Conservation (phyloP, 192 early-diverging fungal genomes). For the Backusella morwellensis region DNA sequence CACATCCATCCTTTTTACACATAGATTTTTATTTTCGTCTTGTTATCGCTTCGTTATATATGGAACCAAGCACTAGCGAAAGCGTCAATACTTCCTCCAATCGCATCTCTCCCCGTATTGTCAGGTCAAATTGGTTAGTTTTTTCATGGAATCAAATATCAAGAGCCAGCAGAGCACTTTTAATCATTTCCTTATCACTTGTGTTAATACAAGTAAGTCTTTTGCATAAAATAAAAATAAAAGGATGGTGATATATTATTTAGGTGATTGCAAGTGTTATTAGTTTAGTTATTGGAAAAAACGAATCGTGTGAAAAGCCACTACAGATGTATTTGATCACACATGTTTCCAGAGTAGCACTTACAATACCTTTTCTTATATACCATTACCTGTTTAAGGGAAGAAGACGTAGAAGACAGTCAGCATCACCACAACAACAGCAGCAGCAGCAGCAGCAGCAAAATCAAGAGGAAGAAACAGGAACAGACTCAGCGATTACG, state of each 20-base stretch:
- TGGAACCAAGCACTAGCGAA: not conserved
- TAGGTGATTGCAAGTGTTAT: constrained; percentile 16
- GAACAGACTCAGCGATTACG: not conserved
- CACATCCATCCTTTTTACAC: not conserved
- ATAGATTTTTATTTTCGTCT: not conserved
- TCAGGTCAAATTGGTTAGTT: constrained; percentile 1
- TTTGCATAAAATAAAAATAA: not conserved
- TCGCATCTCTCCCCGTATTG: not conserved
- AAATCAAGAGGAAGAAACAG: not conserved
- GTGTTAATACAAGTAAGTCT: constrained; percentile 17
- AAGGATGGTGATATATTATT: not conserved
- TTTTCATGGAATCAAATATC: constrained; percentile 14
- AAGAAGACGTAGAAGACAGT: not conserved
- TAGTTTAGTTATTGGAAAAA: constrained; percentile 8
- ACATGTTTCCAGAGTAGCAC: constrained; percentile 7
- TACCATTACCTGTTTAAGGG: constrained; percentile 17
- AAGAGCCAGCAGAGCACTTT: not conserved
- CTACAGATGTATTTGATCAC: constrained; percentile 18
- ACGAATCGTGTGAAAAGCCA: constrained; percentile 25
- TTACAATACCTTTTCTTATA: constrained; percentile 10
- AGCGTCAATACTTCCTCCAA: not conserved
- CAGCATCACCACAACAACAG: not conserved
- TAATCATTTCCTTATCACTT: not conserved
- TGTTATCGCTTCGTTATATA: not conserved
- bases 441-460: not conserved